A percentile compares a stretch with the other conserved stretches of the same genome.
phyloP scores from a whole-genome alignment of 257 asterid species.

The Salvia rosmarinus region DNA sequence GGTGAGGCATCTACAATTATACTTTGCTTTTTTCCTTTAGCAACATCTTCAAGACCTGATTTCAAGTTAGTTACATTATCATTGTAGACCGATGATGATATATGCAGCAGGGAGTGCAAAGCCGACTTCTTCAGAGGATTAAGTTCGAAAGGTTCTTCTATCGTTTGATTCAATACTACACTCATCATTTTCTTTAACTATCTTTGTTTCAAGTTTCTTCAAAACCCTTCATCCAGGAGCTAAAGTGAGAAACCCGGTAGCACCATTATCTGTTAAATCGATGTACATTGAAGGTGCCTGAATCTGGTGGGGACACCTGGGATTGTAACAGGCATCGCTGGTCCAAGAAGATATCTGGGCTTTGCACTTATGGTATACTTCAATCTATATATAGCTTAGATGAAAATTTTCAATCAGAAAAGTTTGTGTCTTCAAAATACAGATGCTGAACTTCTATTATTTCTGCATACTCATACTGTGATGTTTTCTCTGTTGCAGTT shows the following conservation, averaged over 20 bases:
- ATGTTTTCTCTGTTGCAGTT: constrained; percentile 50
- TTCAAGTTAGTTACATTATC: constrained; percentile 28
- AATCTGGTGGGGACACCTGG: constrained; percentile 69
- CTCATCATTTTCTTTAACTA: constrained; percentile 18
- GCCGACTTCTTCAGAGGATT: constrained; percentile 56
- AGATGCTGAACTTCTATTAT: constrained; percentile 8
- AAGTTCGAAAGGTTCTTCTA: constrained; percentile 53
- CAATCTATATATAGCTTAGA: constrained; percentile 2
- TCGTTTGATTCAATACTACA: constrained; percentile 17
- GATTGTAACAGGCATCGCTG: constrained; percentile 61
- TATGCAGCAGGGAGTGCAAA: constrained; percentile 92
- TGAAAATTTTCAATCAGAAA: constrained; percentile 19
- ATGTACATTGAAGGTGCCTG: constrained; percentile 59
- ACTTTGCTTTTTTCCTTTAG: constrained; percentile 15
- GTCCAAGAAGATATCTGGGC: constrained; percentile 71
- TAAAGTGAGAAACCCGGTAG: constrained; percentile 37
- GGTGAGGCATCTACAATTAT: constrained; percentile 46
- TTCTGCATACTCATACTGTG: not conserved
- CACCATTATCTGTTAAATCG: constrained; percentile 47
- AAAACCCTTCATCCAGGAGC: constrained; percentile 47
- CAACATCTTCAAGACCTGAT: constrained; percentile 17
- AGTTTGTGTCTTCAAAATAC: not conserved
- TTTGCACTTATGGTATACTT: constrained; percentile 72
- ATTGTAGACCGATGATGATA: constrained; percentile 74
- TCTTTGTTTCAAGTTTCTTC: not conserved